Conservation (phyloP, 768 basidiomycete species). For the Boletellus emodensis region DNA sequence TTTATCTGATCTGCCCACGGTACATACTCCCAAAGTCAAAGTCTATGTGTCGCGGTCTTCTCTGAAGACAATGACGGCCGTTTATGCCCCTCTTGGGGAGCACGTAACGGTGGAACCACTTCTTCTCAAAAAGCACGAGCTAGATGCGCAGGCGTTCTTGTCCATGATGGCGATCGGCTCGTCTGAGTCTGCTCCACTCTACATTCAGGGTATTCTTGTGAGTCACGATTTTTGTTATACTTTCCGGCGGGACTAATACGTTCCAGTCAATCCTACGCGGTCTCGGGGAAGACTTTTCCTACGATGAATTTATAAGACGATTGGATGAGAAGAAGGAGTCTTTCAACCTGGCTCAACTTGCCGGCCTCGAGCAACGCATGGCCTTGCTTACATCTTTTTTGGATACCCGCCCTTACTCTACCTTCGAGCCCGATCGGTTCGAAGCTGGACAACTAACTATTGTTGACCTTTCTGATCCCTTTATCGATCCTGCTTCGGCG, state of each 20-base stretch:
- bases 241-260: conserved; percentile 7
- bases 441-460: conserved; percentile 58
- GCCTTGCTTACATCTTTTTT: conserved; percentile 58
- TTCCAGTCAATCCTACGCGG: conserved; percentile 57
- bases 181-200: conserved; percentile 59
- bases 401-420: conserved; percentile 22
- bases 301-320: conserved; percentile 43
- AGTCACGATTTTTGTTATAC: conserved; percentile 15
- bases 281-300: conserved; percentile 57
- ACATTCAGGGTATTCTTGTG: conserved; percentile 66
- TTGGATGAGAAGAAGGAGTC: conserved; percentile 44
- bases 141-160: conserved; percentile 65
- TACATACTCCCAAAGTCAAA: conserved; percentile 31
- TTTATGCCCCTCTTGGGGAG: conserved; percentile 50
- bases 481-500: conserved; percentile 62
- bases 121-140: conserved; percentile 52
- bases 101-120: conserved; percentile 53
- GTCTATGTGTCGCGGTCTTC: conserved; percentile 63
- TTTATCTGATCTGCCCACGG: conserved; percentile 31
- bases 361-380: conserved; percentile 60
- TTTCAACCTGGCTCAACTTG: conserved; percentile 54
- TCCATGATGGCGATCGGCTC: conserved; percentile 73
- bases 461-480: conserved; percentile 69
- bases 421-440: conserved; percentile 38
- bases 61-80: conserved; percentile 53